Base-by-base conservation (phyloP, 1,284 basidiomycete species). In the Pholiota adiposa region DNA sequence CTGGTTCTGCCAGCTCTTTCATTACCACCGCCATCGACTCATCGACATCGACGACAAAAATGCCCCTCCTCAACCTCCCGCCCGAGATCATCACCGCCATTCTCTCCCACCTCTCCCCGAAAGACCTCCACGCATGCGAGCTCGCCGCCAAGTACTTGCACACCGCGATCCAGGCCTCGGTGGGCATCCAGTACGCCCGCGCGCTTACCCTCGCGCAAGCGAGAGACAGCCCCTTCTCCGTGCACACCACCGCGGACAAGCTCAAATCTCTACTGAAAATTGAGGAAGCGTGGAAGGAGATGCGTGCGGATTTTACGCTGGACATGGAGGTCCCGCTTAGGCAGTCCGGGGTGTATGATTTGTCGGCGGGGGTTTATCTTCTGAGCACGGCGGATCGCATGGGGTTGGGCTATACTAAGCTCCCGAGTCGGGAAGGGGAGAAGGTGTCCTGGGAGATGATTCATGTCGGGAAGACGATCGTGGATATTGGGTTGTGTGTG, bases 401-500 rank as follows among this genome's bases (percentile, higher is more conserved):
- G 16, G 52, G 61, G 5, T 59, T 79, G 16, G 51, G 38, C 1
- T 51, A 40, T 12, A 38, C 11, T 19, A 33, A 25, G 25, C 48
- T 51, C 0, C 46, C 46, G 9, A 40, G 16, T 5, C 41, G 43
- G 23, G 56, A 63, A 19, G 54, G 57, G 2, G 66, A 75, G 23
- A 46, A 59, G 2, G 41, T 60, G 1, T 56, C 50, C 21, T 83
- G 80, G 80, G 66, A 64, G 19, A 66, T 58, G 25, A 72, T 81
- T 14, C 58, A 69, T n/a, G 63, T 76, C 4, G 64, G 65, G 14
- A 60, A 65, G 3, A 58, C 43, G 4, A 65, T 78, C 51, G 64
- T 77, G 33, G 77, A 83, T 63, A 73, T 83, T 61, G 81, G 79
- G 0, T 61, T 83, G n/a, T 72, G 75, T 27, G 68, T 82, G 11